Base-by-base conservation (phyloP, 1,139 yeast genomes). In the Pichia sp. region DNA sequence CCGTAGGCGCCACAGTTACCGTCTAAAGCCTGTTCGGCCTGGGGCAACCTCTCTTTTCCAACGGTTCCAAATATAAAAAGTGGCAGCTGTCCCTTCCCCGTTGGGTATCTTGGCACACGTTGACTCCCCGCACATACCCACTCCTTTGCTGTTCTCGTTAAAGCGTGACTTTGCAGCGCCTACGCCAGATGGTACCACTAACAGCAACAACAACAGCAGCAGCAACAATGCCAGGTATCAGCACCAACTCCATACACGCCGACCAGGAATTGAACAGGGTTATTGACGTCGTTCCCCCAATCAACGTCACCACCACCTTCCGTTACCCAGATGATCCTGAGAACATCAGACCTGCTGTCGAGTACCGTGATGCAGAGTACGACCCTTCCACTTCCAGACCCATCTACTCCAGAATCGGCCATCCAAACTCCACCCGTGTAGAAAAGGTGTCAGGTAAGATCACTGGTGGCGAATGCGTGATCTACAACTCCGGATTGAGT, bases 291-390 rank as follows among this genome's bases (percentile, higher is more conserved):
- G 82, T 85, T 0, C 84, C 95, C 5, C 96, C 97, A 27, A 84
- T 92, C 56, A 88, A 87, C 61, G 84, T 89, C 6, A 71, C 95
- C 2, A 87, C 97, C 6, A 92, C 96, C 0, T 91, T 74, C 68
- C 76, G 80, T 51, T 91, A 91, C 69, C 71, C 79, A 29, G 67
- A 75, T 2, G 78, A 88, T 60, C 91, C 93, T 0, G 73, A 70
- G 0, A 68, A 75, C 17, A 68, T 79, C 36, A 67, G 73, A n/a
- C 77, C 81, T 31, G 77, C 77, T 6, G 55, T 55, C 29, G 63
- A 61, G 20, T 52, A 52, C n/a, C 64, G 62, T 1, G 12, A 30
- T 16, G 56, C 56, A 4, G 83, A 79, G 41, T 64, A 61, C 42
- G 61, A 63, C 31, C 48, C 53, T 27, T 57, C 54, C 1, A 65